These are phyloP conservation scores for Euphorbia tirucalli DNA, from an alignment of 345 rosid genomes.

Conservation along the genomic window DNA sequence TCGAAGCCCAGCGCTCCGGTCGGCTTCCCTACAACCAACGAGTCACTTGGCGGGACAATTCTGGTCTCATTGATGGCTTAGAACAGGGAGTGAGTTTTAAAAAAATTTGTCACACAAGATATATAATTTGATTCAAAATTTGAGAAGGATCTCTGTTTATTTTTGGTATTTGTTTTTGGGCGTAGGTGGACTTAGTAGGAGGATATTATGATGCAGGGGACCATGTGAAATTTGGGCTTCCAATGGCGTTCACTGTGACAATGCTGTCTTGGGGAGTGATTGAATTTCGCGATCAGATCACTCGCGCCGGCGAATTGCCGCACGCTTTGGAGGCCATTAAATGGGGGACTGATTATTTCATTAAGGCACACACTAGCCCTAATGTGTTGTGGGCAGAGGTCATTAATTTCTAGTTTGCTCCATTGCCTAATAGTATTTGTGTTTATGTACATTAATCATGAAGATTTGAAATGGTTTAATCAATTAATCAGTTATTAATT, in stretches of 20 bases:
- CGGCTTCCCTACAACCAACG: conserved; percentile 32
- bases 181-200: conserved; percentile 33
- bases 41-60: conserved; percentile 35
- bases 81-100: conserved; percentile 27
- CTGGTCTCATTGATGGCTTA: conserved; percentile 34
- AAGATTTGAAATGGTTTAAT: background rate
- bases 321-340: conserved; percentile 33
- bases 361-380: conserved; percentile 33
- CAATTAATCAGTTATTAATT: background rate
- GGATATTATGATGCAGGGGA: conserved; percentile 38
- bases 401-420: background rate
- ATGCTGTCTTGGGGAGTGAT: conserved; percentile 34
- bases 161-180: background rate
- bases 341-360: conserved; percentile 38
- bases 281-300: conserved; percentile 27
- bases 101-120: too few species aligned
- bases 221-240: conserved; percentile 35
- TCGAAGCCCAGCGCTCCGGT: conserved; percentile 38
- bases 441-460: too few species aligned
- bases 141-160: background rate
- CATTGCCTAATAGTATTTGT: too few species aligned
- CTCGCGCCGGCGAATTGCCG: conserved; percentile 20
- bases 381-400: conserved; percentile 34
- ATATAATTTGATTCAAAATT: background rate
- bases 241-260: conserved; percentile 32